A percentile compares a stretch with the other conserved stretches of the same genome.
phyloP scores from a whole-genome alignment of 2,329 filamentous ascomycete species.

The Podosphaera leucotricha region DNA sequence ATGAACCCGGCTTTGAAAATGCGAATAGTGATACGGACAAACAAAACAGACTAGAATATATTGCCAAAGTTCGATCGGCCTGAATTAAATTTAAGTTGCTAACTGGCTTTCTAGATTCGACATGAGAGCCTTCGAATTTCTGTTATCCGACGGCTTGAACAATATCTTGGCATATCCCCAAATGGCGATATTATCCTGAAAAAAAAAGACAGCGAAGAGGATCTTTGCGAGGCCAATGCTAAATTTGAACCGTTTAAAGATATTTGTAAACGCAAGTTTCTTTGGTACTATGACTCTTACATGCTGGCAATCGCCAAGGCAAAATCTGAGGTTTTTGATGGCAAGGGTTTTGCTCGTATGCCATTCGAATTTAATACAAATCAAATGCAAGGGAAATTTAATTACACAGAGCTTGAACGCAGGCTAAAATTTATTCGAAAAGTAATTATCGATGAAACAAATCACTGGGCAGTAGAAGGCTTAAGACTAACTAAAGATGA shows the following conservation, averaged over 20 bases:
- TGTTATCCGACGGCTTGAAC: constrained; percentile 66
- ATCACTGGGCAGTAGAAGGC: constrained; percentile 49
- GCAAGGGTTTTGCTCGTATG: constrained; percentile 50
- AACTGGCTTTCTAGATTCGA: constrained; percentile 37
- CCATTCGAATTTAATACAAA: constrained; percentile 65
- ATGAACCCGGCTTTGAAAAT: constrained; percentile 82
- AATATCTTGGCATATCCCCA: constrained; percentile 40
- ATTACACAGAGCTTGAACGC: constrained; percentile 49
- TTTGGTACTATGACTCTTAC: constrained; percentile 93
- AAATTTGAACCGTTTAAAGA: constrained; percentile 76
- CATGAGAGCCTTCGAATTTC: constrained; percentile 77
- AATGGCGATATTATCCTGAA: constrained; percentile 20
- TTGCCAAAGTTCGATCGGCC: constrained; percentile 40
- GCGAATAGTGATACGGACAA: constrained; percentile 44
- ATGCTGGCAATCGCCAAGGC: constrained; percentile 45
- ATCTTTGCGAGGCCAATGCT: constrained; percentile 23
- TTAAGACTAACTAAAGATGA: constrained; percentile 37
- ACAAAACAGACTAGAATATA: constrained; percentile 49
- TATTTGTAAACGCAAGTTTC: constrained; percentile 68
- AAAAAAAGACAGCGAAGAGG: constrained; percentile 22
- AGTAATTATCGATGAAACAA: constrained; percentile 47
- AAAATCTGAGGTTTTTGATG: constrained; percentile 36
- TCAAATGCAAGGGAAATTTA: constrained; percentile 65
- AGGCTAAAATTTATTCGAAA: constrained; percentile 46
- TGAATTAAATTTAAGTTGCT: background rate